Base-by-base conservation (phyloP, 805 yeast species). In the Saccharomyces cerevisiae region DNA sequence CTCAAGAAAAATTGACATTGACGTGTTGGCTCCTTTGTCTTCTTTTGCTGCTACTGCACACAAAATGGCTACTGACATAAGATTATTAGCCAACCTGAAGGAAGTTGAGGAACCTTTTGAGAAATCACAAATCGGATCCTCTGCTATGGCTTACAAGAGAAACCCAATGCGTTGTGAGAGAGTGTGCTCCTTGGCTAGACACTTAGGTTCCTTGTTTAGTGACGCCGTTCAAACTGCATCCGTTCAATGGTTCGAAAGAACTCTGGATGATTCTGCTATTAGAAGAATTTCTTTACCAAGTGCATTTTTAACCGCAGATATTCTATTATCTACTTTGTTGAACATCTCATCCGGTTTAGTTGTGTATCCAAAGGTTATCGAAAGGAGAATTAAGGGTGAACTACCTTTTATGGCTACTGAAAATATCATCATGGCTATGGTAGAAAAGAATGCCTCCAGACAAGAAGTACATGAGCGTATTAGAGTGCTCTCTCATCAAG, bases 361-460 rank as follows among this genome's bases (percentile, higher is more conserved):
- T 53, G 99, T 94, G 49, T 94, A 94, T 76, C 99, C 99, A 63
- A 92, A 94, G 81, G 99, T 94, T 65, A 94, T 94, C 67, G 97
- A 87, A 78, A 85, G 97, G 78, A 87, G 98, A 76, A 94, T 94
- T 74, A 82, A 69, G 70, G 80, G 96, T 51, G 99, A 94, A 75
- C 79, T 94, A 68, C 99, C 99, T 63, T 94, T 94, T 80, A 94
- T 94, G 99, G 99, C 99, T 62, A 94, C 99, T 55, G 99, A 94
- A 77, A 94, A 94, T 76, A 82, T 94, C 72, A 94, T 94, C 73
- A 94, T 94, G 99, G 99, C 99, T 52, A 94, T 94, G 97, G 99
- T 94, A 55, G 96, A 90, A 75, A 85, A 86, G 71, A 98, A 98
- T 64, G 98, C 88, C 31, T 90, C 96, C 31, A 87, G 99, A 81